phyloP scores from a whole-genome alignment of 73 alveolate genomes.

The Effrenium voratum region DNA sequence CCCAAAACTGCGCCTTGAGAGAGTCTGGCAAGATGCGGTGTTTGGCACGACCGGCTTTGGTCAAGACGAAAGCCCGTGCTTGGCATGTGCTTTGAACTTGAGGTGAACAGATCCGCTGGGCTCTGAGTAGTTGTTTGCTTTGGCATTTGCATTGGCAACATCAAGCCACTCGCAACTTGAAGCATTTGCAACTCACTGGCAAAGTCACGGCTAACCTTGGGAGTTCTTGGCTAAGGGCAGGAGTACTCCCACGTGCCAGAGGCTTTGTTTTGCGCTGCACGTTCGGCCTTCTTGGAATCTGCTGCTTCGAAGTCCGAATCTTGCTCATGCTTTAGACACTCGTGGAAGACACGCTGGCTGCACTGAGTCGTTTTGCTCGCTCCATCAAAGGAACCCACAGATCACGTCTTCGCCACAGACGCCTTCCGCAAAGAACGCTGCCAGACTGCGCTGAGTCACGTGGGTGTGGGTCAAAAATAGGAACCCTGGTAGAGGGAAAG shows the following conservation, averaged over 20 bases:
- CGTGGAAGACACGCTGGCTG: background rate
- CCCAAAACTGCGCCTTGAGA: too few species aligned
- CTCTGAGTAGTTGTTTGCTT: background rate
- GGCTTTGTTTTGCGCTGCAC: conserved; percentile 65
- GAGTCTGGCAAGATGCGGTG: too few species aligned
- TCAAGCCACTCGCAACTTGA: too few species aligned
- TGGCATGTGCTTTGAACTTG: background rate
- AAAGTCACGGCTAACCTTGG: background rate
- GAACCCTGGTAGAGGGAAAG: background rate
- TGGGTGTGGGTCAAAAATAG: background rate
- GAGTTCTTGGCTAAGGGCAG: background rate
- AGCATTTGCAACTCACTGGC: background rate
- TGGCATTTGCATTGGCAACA: too few species aligned
- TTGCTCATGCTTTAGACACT: background rate
- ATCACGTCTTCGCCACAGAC: conserved; percentile 27
- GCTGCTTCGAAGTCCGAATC: background rate
- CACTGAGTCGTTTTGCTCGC: background rate
- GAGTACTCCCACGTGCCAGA: conserved; percentile 59
- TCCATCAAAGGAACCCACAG: background rate
- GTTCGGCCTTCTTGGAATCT: background rate
- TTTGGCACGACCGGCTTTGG: too few species aligned
- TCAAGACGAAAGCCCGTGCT: too few species aligned
- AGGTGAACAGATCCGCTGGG: background rate
- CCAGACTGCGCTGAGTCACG: background rate
- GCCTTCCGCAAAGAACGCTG: conserved; percentile 10